These are phyloP conservation scores for Lactarius hengduanensis DNA, from an alignment of 768 basidiomycete species.

Conservation along the genomic window DNA sequence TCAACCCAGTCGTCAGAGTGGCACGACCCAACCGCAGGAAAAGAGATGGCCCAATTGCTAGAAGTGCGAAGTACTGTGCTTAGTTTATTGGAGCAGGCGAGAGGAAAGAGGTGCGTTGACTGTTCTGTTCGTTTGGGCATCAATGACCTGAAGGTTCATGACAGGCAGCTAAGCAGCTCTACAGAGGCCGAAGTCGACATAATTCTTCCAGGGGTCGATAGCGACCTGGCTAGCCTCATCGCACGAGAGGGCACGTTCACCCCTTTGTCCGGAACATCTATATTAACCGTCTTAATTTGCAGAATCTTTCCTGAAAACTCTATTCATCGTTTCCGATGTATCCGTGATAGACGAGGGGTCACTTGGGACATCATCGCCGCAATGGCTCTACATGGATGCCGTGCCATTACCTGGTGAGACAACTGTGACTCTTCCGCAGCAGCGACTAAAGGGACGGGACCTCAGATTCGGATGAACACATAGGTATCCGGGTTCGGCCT, in stretches of 20 bases:
- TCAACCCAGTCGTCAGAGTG: constrained; percentile 52
- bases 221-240: constrained; percentile 35
- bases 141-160: constrained; percentile 12
- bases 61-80: constrained; percentile 60
- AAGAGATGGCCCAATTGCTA: constrained; percentile 65
- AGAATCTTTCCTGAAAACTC: constrained; percentile 65
- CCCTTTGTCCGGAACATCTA: not conserved
- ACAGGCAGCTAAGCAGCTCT: constrained; percentile 69
- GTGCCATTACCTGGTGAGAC: constrained; percentile 48
- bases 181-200: constrained; percentile 75
- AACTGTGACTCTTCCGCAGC: not conserved
- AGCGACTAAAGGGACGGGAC: constrained; percentile 1
- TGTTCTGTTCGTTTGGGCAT: not conserved
- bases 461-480: constrained; percentile 29
- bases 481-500: constrained; percentile 59
- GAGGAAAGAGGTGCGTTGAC: constrained; percentile 64
- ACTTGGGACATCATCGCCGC: constrained; percentile 39
- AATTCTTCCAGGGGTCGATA: constrained; percentile 43
- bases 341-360: constrained; percentile 48
- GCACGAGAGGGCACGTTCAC: constrained; percentile 43
- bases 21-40: constrained; percentile 54
- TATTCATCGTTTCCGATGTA: constrained; percentile 82
- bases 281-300: constrained; percentile 9
- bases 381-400: constrained; percentile 51
- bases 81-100: constrained; percentile 70